Evolutionary conservation across 2,329 filamentous ascomycete genomes (phyloP), one percentile per base, ranked within the genome.

Genomic region (Hymenoscyphus fructigenus): DNA sequence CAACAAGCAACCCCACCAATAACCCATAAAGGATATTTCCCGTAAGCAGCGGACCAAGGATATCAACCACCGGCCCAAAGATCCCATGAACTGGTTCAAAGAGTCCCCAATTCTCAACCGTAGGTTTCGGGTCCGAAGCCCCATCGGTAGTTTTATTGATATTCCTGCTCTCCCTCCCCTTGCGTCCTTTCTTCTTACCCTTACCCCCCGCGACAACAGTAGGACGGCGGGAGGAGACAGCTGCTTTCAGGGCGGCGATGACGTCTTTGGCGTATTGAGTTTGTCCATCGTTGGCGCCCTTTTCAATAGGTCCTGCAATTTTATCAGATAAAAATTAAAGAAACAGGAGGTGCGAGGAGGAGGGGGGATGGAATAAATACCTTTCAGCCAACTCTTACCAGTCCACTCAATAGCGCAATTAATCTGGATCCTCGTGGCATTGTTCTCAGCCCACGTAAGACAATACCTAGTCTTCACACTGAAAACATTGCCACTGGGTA

Each of bases 351-450:
- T 14, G 7, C 47, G 17, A 3, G 34, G 5, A 26, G 62, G 58
- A 32, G n/a, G n/a, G n/a, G n/a, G n/a, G n/a, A n/a, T n/a, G n/a
- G n/a, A n/a, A n/a, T n/a, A n/a, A n/a, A n/a, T 81, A 96, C 93
- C 92, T 81, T 95, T 97, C 57, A 99, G 81, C 95, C 95, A 99
- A 80, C 93, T 97, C 83, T 98, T 99, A 72, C 93, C 93, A 3
- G 90, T 89, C 96, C 96, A 99, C 75, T 99, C 96, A 55, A 97
- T 91, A 1, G 88, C 90, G 76, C 92, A 97, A 70, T 90, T 97
- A 79, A 94, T 90, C 67, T 95, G 87, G 34, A 99, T 80, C 32
- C 93, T 86, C 0, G 96, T 99, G 47, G 87, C 82, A 73, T 97
- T 97, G 67, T 88, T 89, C 60, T 95, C 88, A 3, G 89, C 93